Base-by-base conservation (phyloP, 257 asterid genomes). In the Phtheirospermum japonicum region DNA sequence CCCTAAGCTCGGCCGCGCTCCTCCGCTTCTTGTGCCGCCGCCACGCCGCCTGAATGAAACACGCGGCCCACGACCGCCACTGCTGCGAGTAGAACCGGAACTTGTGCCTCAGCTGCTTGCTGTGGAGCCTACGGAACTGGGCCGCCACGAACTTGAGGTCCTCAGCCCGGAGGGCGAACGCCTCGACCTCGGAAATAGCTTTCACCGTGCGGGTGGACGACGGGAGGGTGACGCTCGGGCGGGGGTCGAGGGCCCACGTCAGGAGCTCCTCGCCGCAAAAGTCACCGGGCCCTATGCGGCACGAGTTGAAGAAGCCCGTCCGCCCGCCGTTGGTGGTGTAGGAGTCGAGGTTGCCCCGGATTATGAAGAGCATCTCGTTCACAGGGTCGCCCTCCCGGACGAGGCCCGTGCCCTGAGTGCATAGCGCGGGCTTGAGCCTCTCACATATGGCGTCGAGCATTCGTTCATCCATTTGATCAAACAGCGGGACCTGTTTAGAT, bases 181-280 rank as follows among this genome's bases (percentile, higher is more conserved):
- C 89, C 34, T 91, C 98, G 0, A 88, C 98, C 64, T 91, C 98
- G 0, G 95, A 80, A 5, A 91, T 76, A 46, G 98, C 95, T 54
- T 77, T 86, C 6, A 91, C 98, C 0, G 98, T 84, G 5, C 95
- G 88, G 0, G 98, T 91, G 63, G 98, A 91, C 5, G 92, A 88
- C 4, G 98, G 98, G 4, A 91, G 87, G 57, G 80, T 86, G 55
- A 86, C 83, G 57, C 90, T 80, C 6, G 96, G 96, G 18, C 84
- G 94, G 0, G 96, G 96, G 65, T 88, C 98, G 20, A 91, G 92
- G 7, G 98, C 98, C 98, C 98, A 91, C 32, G 98, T 88, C 9
- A 91, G 83, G 7, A 91, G 90, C 73, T 91, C 98, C 80, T 88
- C 98, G 1, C 98, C 98, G 18, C 98, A 91, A 73, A 91, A 91